A percentile compares a stretch with the other conserved stretches of the same genome.
Conservation (phyloP, 1,139 yeast species). For the Pichia sp. region DNA sequence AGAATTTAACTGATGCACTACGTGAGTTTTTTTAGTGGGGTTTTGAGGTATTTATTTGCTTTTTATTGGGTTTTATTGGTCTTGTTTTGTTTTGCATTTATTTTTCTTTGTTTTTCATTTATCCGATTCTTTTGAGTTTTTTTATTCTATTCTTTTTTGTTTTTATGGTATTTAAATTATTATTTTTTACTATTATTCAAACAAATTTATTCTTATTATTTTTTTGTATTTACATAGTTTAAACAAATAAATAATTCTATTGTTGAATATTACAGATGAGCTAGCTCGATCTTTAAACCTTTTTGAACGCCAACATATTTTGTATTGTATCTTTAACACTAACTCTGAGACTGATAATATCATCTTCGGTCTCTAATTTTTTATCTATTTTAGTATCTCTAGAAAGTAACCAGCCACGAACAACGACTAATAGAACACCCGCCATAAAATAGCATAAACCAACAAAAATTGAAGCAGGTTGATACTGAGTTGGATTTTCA, state of each 20-base stretch:
- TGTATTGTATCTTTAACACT: neutral
- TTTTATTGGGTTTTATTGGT: neutral
- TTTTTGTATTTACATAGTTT: neutral
- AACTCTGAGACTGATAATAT: constrained; percentile 7
- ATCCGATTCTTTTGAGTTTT: neutral
- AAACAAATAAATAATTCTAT: neutral
- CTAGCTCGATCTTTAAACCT: neutral
- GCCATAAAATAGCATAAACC: constrained; percentile 46
- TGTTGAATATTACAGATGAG: no score
- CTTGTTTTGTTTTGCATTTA: neutral
- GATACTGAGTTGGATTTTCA: constrained; percentile 37
- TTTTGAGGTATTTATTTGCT: neutral
- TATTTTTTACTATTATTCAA: neutral
- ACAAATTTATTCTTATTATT: neutral
- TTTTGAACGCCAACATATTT: constrained; percentile 1
- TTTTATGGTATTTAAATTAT: neutral
- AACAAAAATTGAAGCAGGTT: constrained; percentile 45
- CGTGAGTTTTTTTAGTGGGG: neutral
- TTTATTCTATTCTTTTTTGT: neutral
- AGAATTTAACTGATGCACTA: neutral
- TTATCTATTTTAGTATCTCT: constrained; percentile 33
- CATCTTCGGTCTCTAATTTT: constrained; percentile 22
- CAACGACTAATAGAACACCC: constrained; percentile 32
- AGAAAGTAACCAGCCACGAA: constrained; percentile 46
- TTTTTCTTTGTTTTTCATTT: neutral